Evolutionary conservation across 2,329 filamentous ascomycete species (phyloP).

Genomic region (Fusarium subtropicale): DNA sequence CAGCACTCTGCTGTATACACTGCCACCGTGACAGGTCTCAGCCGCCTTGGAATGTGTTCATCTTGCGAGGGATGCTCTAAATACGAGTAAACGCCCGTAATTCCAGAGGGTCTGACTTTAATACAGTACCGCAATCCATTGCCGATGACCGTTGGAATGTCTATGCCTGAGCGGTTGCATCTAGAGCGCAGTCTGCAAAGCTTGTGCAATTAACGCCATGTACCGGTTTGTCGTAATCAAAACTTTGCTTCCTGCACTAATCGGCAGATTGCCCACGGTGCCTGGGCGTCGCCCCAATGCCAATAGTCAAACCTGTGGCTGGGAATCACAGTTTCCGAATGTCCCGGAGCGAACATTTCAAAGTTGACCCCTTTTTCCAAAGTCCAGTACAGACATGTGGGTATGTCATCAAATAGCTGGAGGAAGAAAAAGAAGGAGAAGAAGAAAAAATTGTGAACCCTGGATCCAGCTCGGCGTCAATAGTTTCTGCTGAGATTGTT

Average conservation of each 20-base stretch:
- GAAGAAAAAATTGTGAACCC: constrained; percentile 6
- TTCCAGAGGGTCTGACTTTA: constrained; percentile 23
- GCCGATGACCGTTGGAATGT: neutral
- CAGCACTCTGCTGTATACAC: neutral
- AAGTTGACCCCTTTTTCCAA: constrained; percentile 5
- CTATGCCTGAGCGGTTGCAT: constrained; percentile 3
- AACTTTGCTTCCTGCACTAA: constrained; percentile 15
- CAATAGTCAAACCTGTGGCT: constrained; percentile 33
- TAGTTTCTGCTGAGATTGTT: constrained; percentile 40
- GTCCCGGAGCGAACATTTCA: constrained; percentile 19
- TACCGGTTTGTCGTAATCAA: constrained; percentile 16
- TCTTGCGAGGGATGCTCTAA: constrained; percentile 18
- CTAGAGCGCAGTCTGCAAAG: constrained; percentile 30
- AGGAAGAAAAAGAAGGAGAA: neutral
- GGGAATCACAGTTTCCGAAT: constrained; percentile 3
- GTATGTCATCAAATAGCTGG: neutral
- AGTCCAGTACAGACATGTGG: neutral
- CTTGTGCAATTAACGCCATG: constrained; percentile 13
- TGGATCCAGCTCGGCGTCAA: constrained; percentile 31
- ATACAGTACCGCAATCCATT: constrained; percentile 8
- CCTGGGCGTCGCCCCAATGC: constrained; percentile 23
- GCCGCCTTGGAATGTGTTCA: constrained; percentile 10
- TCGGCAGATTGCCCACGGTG: constrained; percentile 20
- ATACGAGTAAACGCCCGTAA: constrained; percentile 19
- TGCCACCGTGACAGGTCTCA: constrained; percentile 22